Evolutionary conservation across 1,284 basidiomycete genomes (phyloP), one percentile per base, ranked within the genome.

Genomic region (Hypsizygus ulmarius): DNA sequence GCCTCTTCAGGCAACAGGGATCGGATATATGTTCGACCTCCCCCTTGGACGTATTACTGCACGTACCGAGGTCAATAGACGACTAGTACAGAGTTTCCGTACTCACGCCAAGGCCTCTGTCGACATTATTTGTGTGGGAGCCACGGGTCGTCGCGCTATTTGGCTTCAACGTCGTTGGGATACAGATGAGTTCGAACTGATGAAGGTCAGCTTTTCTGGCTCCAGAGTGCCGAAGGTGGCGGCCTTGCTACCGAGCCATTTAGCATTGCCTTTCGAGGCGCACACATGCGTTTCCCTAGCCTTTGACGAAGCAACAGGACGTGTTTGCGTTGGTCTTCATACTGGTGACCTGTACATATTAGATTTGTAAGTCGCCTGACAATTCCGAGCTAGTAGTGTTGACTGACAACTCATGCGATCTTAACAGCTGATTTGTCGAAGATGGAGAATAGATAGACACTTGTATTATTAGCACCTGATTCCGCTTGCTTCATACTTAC

Each of bases 81-180:
- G 33, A 7, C 42, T 27, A 11, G 32, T 51, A 9, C 46, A 52
- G 30, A 39, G 49, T 19, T 66, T 71, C 43, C 46, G 45, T 19
- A 60, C 60, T 34, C 63, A 63, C 16, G 49, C 53, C 12, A 66
- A 63, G 37, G 64, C 65, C 3, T 65, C 69, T 7, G 65, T 70
- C n/a, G 72, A 74, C 39, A 63, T 73, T 3, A 65, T 73, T 2
- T 73, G 74, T 45, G 57, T 80, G 3, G 79, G 79, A 11, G 66
- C 64, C 34, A 71, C 65, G 4, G 78, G 78, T 2, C 57, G 63
- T 11, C 62, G 78, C 27, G 77, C 72, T 5, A 69, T 81, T 5
- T 81, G 78, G 78, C 56, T 79, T 36, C 73, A 77, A 49, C 72
- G 73, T 28, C 66, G 71, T 43, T 75, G 74, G 72, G 73, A 78